Evolutionary conservation across 192 early-diverging fungal species (phyloP).

Genomic region (Backusella westeae): DNA sequence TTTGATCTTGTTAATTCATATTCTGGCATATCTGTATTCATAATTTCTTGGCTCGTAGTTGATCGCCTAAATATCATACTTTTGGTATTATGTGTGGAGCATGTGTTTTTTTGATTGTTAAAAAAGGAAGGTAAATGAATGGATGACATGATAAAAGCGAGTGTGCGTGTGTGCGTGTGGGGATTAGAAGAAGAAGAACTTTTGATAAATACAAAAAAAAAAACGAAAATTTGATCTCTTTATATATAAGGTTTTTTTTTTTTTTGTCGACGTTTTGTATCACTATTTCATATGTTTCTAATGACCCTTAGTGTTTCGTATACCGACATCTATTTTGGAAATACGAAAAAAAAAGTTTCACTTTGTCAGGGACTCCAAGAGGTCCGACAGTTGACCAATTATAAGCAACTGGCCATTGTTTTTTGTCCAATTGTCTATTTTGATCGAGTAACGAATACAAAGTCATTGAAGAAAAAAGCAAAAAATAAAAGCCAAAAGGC

Average conservation of each 20-base stretch:
- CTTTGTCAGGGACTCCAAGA: background rate
- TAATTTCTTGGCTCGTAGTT: background rate
- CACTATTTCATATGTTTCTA: background rate
- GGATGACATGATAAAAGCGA: background rate
- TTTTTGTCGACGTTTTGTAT: background rate
- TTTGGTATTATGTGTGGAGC: background rate
- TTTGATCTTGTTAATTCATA: constrained; percentile 2
- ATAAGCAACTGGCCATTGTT: background rate
- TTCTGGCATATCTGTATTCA: background rate
- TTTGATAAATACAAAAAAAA: background rate
- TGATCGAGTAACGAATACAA: background rate
- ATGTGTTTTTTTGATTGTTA: background rate
- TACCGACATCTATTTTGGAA: background rate
- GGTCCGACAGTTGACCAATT: background rate
- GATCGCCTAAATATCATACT: background rate
- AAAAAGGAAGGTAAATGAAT: constrained; percentile 2
- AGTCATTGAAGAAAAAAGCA: too few relatives aligned
- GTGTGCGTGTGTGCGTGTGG: background rate
- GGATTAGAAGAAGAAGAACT: background rate
- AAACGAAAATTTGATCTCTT: background rate
- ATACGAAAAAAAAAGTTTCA: background rate
- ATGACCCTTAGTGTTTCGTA: background rate
- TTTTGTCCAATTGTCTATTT: background rate
- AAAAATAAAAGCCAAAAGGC: too few relatives aligned
- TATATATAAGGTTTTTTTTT: background rate